Conservation (phyloP, 2,329 filamentous ascomycete species). For the Sclerotiophoma versabilis region DNA sequence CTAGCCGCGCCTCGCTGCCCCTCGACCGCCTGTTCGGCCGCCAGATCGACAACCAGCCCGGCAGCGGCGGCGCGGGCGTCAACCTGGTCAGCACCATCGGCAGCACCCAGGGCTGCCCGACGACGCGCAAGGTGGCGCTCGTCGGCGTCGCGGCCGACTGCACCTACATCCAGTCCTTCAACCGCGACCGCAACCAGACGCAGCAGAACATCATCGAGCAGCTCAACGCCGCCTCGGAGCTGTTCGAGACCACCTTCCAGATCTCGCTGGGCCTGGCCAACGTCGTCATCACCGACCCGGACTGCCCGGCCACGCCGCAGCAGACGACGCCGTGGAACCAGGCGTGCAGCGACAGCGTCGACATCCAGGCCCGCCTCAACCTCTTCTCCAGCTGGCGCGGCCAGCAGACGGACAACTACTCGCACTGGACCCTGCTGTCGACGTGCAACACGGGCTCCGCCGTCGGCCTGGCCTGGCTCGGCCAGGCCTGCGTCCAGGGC, state of each 20-base stretch:
- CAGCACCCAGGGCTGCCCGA: conserved; percentile 81
- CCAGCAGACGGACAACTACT: conserved; percentile 76
- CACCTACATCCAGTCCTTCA: conserved; percentile 79
- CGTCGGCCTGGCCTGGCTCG: conserved; percentile 92
- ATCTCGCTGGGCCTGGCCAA: conserved; percentile 91
- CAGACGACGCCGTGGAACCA: conserved; percentile 83
- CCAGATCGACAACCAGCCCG: conserved; percentile 71
- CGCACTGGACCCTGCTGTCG: conserved; percentile 90
- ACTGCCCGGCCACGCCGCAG: conserved; percentile 75
- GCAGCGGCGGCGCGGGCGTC: conserved; percentile 77
- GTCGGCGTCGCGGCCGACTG: conserved; percentile 94
- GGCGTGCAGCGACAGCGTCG: conserved; percentile 66
- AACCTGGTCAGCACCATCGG: conserved; percentile 83
- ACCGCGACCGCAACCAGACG: conserved; percentile 72
- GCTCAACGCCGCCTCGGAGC: conserved; percentile 84
- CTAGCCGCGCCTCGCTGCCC: conserved; percentile 64
- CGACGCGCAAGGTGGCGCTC: conserved; percentile 87
- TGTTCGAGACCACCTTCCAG: conserved; percentile 93
- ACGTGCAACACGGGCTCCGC: conserved; percentile 82
- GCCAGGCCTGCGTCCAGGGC: conserved; percentile 76
- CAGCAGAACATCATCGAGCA: conserved; percentile 78
- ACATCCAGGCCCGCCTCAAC: conserved; percentile 81
- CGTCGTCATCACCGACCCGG: conserved; percentile 75
- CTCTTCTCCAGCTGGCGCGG: conserved; percentile 91
- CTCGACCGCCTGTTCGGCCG: conserved; percentile 72